These are phyloP conservation scores for Phytophthora boehmeriae DNA, from an alignment of 352 stramenopile genomes.

Conservation along the genomic window DNA sequence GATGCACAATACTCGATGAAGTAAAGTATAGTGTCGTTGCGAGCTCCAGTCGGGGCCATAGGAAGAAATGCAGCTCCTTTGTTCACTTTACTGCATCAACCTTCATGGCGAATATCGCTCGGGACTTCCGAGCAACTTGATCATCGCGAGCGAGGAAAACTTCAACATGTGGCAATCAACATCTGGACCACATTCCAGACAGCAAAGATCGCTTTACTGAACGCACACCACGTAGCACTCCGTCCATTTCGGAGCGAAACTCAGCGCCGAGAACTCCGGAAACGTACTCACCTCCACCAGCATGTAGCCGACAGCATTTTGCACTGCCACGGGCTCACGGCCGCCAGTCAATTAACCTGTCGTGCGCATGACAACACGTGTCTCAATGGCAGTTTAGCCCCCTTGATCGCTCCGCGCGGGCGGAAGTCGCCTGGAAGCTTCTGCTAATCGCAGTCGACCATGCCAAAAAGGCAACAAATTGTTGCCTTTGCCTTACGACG, in stretches of 20 bases:
- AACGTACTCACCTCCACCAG: not conserved
- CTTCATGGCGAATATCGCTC: too few species aligned
- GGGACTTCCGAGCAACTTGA: too few species aligned
- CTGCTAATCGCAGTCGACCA: slow-evolving; percentile 9
- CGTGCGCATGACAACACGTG: slow-evolving; percentile 5
- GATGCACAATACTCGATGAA: slow-evolving; percentile 12
- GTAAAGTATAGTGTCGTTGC: slow-evolving; percentile 6
- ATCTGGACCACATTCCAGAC: too few species aligned
- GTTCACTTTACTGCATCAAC: too few species aligned
- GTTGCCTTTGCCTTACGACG: not conserved
- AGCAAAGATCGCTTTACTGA: too few species aligned
- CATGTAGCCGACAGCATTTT: not conserved
- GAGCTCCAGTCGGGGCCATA: not conserved
- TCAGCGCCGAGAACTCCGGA: not conserved
- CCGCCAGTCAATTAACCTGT: not conserved
- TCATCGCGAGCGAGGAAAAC: too few species aligned
- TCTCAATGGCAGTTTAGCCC: slow-evolving; percentile 22
- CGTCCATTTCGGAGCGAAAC: too few species aligned
- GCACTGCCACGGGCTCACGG: too few species aligned
- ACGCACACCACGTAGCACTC: too few species aligned
- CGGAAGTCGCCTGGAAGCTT: slow-evolving; percentile 35
- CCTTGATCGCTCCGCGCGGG: slow-evolving; percentile 8
- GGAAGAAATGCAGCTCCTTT: too few species aligned
- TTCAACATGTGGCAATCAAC: too few species aligned
- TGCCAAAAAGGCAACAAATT: not conserved